Conservation (phyloP, 1,284 basidiomycete species). For the Ceratobasidium sp. region DNA sequence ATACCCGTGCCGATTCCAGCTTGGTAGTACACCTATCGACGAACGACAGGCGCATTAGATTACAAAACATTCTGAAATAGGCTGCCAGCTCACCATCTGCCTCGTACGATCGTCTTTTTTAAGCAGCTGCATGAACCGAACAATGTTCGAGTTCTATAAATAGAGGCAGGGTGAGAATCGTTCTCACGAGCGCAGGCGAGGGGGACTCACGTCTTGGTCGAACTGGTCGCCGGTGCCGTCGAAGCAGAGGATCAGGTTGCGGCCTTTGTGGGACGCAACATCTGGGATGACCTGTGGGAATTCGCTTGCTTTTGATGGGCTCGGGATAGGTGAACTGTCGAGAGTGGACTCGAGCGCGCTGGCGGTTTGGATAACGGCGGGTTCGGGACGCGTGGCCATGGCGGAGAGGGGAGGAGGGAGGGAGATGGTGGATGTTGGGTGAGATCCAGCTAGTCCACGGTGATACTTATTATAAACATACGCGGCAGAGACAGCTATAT, state of each 20-base stretch:
- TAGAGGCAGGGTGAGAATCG: neutral
- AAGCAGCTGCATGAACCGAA: conserved; percentile 41
- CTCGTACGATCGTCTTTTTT: conserved; percentile 38
- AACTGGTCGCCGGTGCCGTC: conserved; percentile 47
- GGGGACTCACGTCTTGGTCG: conserved; percentile 33
- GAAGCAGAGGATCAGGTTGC: conserved; percentile 47
- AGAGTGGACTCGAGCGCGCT: neutral
- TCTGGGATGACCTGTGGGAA: conserved; percentile 38
- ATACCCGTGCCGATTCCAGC: conserved; percentile 45
- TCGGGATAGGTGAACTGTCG: neutral
- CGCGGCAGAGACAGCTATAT: neutral
- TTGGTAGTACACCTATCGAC: conserved; percentile 44
- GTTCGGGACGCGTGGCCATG: conserved; percentile 23
- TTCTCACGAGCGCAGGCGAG: neutral
- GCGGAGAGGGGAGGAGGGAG: neutral
- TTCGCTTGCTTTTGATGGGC: neutral
- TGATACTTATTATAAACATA: neutral
- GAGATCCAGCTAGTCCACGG: neutral
- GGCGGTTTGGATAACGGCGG: conserved; percentile 7
- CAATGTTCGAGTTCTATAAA: conserved; percentile 42
- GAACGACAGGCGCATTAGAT: neutral
- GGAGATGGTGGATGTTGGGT: neutral
- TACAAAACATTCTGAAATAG: neutral
- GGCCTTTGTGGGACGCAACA: neutral
- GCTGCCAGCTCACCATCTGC: conserved; percentile 30